Evolutionary conservation across 2,329 filamentous ascomycete genomes (phyloP).

Genomic region (Coleophoma eucalyptorum): DNA sequence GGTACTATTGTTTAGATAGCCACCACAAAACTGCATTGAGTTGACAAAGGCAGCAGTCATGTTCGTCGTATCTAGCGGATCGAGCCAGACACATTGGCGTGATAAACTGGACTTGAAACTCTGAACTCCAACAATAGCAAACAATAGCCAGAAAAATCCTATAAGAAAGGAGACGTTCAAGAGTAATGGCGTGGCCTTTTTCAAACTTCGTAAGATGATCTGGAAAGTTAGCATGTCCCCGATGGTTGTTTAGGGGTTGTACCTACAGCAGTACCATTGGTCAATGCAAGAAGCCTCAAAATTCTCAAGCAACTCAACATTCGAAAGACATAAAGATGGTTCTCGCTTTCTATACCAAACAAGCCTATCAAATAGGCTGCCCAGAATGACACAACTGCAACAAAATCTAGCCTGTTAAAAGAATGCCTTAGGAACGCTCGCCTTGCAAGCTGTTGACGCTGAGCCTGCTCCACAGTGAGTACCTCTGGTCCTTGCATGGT

Average conservation of each 20-base stretch:
- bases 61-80: constrained; percentile 54
- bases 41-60: constrained; percentile 53
- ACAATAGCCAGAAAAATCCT: constrained; percentile 95
- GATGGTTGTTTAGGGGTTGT: background rate
- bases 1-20: constrained; percentile 62
- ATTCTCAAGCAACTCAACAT: constrained; percentile 97
- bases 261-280: constrained; percentile 84
- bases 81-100: constrained; percentile 75
- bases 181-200: constrained; percentile 88
- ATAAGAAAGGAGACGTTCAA: constrained; percentile 93
- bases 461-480: constrained; percentile 70
- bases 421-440: constrained; percentile 91
- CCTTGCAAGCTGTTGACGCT: constrained; percentile 80
- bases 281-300: constrained; percentile 83
- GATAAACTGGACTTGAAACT: constrained; percentile 85
- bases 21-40: constrained; percentile 78
- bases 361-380: constrained; percentile 75
- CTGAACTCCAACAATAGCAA: constrained; percentile 94
- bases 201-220: constrained; percentile 92
- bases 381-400: constrained; percentile 95
- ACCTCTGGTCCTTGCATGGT: constrained; percentile 58
- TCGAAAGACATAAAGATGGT: constrained; percentile 84
- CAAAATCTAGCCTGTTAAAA: constrained; percentile 92
- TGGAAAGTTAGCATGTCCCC: constrained; percentile 27
- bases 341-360: constrained; percentile 60